Conservation (phyloP, 2,329 filamentous ascomycete genomes). For the Metarhizium guizhouense region DNA sequence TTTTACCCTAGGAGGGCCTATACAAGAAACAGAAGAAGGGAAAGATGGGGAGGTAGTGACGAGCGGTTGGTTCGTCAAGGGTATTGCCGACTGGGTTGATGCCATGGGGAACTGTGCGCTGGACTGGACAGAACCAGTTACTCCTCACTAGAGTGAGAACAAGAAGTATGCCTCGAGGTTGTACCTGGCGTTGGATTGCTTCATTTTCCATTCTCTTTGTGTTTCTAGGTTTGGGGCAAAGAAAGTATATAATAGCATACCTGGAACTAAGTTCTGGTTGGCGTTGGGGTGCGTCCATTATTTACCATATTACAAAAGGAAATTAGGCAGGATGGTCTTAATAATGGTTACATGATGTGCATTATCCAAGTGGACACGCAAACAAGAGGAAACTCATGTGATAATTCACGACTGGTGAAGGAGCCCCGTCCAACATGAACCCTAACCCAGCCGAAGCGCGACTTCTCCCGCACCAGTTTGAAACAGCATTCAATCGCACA, state of each 20-base stretch:
- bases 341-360: no score
- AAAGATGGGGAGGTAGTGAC: constrained; percentile 18
- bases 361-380: no score
- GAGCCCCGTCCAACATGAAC: background rate
- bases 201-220: background rate
- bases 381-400: no score
- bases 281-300: background rate
- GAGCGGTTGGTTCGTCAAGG: constrained; percentile 37
- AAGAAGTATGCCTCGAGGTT: background rate
- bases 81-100: constrained; percentile 38
- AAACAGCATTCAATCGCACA: background rate
- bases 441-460: background rate
- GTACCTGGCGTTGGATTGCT: background rate
- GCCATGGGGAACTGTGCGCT: constrained; percentile 33
- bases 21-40: constrained; percentile 15
- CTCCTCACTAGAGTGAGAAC: background rate
- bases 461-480: background rate
- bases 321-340: no score
- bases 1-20: constrained; percentile 35
- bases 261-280: background rate
- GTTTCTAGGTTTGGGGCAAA: no score
- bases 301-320: no score
- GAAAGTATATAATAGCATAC: background rate
- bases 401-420: no score
- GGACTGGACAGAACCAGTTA: constrained; percentile 26